These are phyloP conservation scores for Xylaria polymorpha DNA, from an alignment of 2,329 filamentous ascomycete genomes.

Conservation along the genomic window DNA sequence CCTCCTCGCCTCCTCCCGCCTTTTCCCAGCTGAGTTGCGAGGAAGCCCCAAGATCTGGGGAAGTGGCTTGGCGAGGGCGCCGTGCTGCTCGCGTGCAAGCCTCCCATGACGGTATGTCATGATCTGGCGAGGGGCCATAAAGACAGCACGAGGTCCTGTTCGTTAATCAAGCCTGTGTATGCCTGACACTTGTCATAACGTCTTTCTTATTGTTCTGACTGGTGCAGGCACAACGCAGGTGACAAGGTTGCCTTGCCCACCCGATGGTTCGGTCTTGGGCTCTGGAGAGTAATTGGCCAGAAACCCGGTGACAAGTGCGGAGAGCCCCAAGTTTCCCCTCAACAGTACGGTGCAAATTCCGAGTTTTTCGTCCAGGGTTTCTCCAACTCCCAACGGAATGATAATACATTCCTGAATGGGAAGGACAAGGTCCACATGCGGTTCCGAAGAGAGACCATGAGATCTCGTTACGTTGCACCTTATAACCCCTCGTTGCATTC, in stretches of 20 bases:
- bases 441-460: conserved; percentile 44
- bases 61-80: conserved; percentile 35
- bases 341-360: neutral
- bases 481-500: conserved; percentile 29
- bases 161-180: conserved; percentile 15
- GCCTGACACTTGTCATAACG: conserved; percentile 25
- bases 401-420: conserved; percentile 44
- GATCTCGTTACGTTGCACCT: conserved; percentile 41
- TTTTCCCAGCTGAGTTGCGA: conserved; percentile 24
- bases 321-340: conserved; percentile 16
- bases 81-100: conserved; percentile 26
- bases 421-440: conserved; percentile 41
- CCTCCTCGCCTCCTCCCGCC: conserved; percentile 36
- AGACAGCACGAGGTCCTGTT: conserved; percentile 29
- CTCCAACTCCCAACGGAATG: conserved; percentile 20
- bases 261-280: conserved; percentile 20
- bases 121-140: conserved; percentile 18
- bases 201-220: conserved; percentile 15
- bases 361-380: conserved; percentile 9
- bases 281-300: conserved; percentile 24
- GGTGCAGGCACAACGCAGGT: conserved; percentile 19
- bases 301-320: conserved; percentile 22
- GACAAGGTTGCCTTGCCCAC: conserved; percentile 28
- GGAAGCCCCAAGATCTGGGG: conserved; percentile 34
- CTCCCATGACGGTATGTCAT: conserved; percentile 29